Base-by-base conservation (phyloP, 2,329 filamentous ascomycete species). In the Aspergillus sp. region DNA sequence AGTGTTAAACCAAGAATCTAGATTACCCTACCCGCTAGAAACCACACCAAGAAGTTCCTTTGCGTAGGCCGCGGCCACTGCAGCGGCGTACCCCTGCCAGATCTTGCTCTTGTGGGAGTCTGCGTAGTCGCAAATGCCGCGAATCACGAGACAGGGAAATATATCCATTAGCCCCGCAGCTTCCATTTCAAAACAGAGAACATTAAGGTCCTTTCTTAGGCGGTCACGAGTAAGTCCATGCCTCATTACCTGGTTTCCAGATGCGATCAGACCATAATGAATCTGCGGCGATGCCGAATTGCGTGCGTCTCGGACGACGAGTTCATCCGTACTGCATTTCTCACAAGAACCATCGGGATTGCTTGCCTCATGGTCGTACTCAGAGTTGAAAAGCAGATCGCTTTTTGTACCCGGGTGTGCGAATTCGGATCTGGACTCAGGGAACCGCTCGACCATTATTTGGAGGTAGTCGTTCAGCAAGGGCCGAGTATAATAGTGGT, bases 121-220 rank as follows among this genome's bases (percentile, higher is more conserved):
- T 15, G 57, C 45, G 17, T 60, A 60, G 45, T 60, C 57, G 8
- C 51, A 60, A 30, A 60, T 54, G n/a, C 57, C 57, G 19, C 57
- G 57, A 28, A 60, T 54, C 22, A 60, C 57, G 28, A 60, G 50
- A 22, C 57, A 60, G 5, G 57, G 57, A 31, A 60, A 54, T 7
- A 47, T 34, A 50, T 60, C 57, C 51, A 60, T 46, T 9, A 60
- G 25, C 3, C 57, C 57, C 4, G 57, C 57, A 23, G 57, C 57
- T 31, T 60, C 57, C 57, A 60, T 60, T 23, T 60, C 57, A 19
- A 60, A 53, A 23, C 57, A 60, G 5, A 60, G 34, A 17, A 54
- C 46, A 13, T 41, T 31, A 7, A 47, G 49, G 15, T 50, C 41
- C 8, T 45, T 38, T 4, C 38, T 45, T 15, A 59, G 11, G 22